phyloP scores from a whole-genome alignment of 495 filamentous ascomycete genomes.

The Pyrenula massariospora region DNA sequence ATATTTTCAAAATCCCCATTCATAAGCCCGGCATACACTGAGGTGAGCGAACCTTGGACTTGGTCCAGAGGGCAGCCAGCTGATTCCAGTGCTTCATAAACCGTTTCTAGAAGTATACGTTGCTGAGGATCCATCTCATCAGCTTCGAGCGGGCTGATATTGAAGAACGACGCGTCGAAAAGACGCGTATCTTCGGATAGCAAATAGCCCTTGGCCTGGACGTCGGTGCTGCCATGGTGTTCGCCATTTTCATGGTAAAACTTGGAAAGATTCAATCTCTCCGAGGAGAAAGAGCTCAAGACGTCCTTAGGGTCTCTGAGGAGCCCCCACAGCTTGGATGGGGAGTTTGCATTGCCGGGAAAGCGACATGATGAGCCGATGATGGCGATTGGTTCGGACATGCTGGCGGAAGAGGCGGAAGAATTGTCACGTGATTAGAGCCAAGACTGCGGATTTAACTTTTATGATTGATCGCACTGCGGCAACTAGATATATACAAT shows the following conservation, averaged over 20 bases:
- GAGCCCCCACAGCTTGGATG: constrained; percentile 24
- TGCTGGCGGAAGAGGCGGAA: too few species aligned
- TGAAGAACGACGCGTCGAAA: constrained; percentile 48
- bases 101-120: constrained; percentile 41
- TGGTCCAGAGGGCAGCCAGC: constrained; percentile 6
- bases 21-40: background rate
- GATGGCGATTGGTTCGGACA: constrained; percentile 31
- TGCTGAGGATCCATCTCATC: constrained; percentile 39
- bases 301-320: background rate
- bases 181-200: constrained; percentile 28
- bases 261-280: too few species aligned
- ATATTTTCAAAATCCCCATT: background rate
- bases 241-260: background rate
- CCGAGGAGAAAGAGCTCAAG: background rate
- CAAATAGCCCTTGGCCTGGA: constrained; percentile 19
- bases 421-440: too few species aligned
- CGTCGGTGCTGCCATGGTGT: background rate
- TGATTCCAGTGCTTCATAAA: constrained; percentile 49
- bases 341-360: constrained; percentile 30
- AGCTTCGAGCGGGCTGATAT: constrained; percentile 44
- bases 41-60: background rate
- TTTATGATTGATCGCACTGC: too few species aligned
- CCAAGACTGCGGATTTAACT: too few species aligned
- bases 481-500: too few species aligned
- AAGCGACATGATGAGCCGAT: constrained; percentile 39